Base-by-base conservation (phyloP, 1,139 yeast species). In the Hyphopichia wangnamkhiaoensis region DNA sequence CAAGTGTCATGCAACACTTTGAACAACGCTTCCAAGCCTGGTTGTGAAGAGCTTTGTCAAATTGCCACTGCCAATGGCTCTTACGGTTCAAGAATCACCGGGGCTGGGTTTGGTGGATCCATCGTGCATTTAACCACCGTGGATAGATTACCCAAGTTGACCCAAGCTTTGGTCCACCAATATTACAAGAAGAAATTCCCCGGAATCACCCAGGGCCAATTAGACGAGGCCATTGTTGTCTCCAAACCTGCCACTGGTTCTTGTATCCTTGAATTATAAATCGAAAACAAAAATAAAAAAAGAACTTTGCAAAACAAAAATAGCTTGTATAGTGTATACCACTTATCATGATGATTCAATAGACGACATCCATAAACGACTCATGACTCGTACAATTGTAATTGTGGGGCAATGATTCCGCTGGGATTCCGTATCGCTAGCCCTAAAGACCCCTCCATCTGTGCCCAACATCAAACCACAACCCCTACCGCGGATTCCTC, bases 91-190 rank as follows among this genome's bases (percentile, higher is more conserved):
- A 71, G 91, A 47, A 76, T 82, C 28, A 84, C 91, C 7, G 91
- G 91, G 31, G 90, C 91, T n/a, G 91, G 90, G 8, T 84, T 82
- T 74, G 91, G 91, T 32, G 91, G 91, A 8, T 80, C 84, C 26
- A 71, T 84, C 2, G 86, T 84, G 18, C 87, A 82, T 54, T 62
- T 84, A 41, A 80, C 84, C 14, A 68, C 78, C 2, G 58, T 67
- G 8, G 72, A 71, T 38, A 71, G 69, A 45, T 68, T 79, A 13
- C 68, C 63, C 0, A 44, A 46, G 1, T 74, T 84, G 38, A 66
- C 65, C 35, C 46, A 58, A 4, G 82, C 84, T 0, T 65, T 83
- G 33, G 62, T 58, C 24, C 63, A 65, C 17, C 61, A 79, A 40
- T 80, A 78, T 54, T 84, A 81, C 58, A 63, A 66, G 43, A 60